Base-by-base conservation (phyloP, 345 rosid genomes). In the Reutealis trisperma region DNA sequence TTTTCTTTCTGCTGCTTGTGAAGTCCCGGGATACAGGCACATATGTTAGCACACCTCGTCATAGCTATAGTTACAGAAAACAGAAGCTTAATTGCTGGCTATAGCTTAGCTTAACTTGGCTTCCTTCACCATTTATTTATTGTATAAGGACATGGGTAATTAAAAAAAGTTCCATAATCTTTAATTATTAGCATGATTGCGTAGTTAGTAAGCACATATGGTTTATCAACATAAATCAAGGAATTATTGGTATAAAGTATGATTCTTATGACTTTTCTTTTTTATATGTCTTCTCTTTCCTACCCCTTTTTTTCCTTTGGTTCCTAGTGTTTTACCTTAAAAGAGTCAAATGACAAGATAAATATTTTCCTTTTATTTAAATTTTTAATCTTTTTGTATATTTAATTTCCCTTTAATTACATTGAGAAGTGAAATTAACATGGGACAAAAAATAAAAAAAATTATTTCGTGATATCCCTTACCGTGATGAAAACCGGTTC, bases 11-110 rank as follows among this genome's bases (percentile, higher is more conserved):
- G 71, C 72, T 77, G 41, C 41, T 37, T 37, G 41, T 5, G 68
- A 21, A 18, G 19, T 47, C 71, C 51, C 5, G 81, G 77, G 49
- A 81, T 49, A 75, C 84, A 81, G 55, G 67, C 64, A 47, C 81
- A 81, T 59, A 77, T 22, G 55, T 67, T 69, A n/a, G 69, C 70
- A 68, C 45, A 30, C 63, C 71, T 57, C 67, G 57, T 70, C 75
- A 70, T 70, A 0, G 62, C 67, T 32, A 52, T 37, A 5, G 6
- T 37, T 37, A 37, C 41, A 37, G 5, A 37, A 37, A 6, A 37
- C 0, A 37, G 41, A 37, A 37, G 41, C 41, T 37, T 37, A 37
- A 5, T 37, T 37, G 41, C 41, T 37, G 41, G 41, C 41, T 37
- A 37, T 37, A 37, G 41, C 41, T 37, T 37, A n/a, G 13, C 72